Evolutionary conservation across 352 stramenopile genomes (phyloP).

Genomic region (Pseudoperonospora humuli): DNA sequence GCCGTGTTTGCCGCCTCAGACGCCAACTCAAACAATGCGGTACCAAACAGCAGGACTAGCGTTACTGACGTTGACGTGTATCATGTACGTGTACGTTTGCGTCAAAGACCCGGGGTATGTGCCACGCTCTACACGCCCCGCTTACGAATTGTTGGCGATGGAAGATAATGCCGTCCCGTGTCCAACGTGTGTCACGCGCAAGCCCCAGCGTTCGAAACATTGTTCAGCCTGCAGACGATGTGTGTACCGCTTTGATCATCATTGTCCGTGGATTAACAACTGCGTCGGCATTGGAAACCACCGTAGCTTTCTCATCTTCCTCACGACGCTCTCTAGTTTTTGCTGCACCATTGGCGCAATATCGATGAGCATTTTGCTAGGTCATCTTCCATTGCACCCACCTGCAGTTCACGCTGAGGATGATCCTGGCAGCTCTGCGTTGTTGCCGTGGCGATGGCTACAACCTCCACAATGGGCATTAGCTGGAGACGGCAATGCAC

Average conservation of each 20-base stretch:
- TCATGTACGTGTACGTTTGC: constrained; percentile 73
- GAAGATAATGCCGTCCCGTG: constrained; percentile 62
- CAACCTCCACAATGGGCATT: constrained; percentile 24
- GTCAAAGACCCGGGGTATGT: constrained; percentile 74
- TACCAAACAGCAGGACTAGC: constrained; percentile 29
- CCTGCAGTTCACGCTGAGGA: neutral
- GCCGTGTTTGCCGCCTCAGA: constrained; percentile 29
- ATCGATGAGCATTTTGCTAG: constrained; percentile 43
- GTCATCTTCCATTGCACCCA: constrained; percentile 33
- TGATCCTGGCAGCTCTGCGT: neutral
- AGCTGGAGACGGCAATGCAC: neutral
- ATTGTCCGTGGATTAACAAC: constrained; percentile 85
- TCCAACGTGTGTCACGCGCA: constrained; percentile 70
- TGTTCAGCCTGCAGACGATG: constrained; percentile 72
- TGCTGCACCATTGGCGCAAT: constrained; percentile 39
- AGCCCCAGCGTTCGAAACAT: constrained; percentile 72
- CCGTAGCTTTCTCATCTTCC: constrained; percentile 64
- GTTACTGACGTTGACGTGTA: constrained; percentile 37
- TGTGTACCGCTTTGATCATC: constrained; percentile 77
- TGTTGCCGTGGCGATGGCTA: constrained; percentile 20
- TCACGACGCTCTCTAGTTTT: constrained; percentile 38
- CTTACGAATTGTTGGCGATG: constrained; percentile 66
- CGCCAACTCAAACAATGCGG: constrained; percentile 2
- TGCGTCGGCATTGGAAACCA: constrained; percentile 74
- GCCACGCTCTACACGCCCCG: constrained; percentile 41